A percentile compares a stretch with the other conserved stretches of the same genome.
Evolutionary conservation across 805 yeast genomes (phyloP).

Genomic region (Lipomyces sp.): DNA sequence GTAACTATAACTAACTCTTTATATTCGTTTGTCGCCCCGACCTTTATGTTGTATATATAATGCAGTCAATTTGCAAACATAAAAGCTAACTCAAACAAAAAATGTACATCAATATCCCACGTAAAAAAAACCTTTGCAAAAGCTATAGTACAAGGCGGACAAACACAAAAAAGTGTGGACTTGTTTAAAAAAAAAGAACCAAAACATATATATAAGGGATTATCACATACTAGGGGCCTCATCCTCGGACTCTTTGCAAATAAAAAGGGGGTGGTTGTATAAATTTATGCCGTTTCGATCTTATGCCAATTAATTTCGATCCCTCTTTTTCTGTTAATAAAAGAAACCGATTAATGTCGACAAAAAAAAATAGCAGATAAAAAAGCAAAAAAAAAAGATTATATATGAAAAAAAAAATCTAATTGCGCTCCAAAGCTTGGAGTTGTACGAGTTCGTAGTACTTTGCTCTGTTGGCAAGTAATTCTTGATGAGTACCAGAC

Average conservation of each 20-base stretch:
- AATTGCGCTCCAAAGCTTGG: constrained; percentile 54
- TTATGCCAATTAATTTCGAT: no score
- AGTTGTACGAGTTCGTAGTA: constrained; percentile 50
- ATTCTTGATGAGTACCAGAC: constrained; percentile 53
- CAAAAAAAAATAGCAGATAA: background rate
- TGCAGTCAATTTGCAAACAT: no score
- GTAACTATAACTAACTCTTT: background rate
- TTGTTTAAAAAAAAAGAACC: background rate
- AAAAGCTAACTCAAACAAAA: no score
- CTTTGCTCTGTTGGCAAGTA: constrained; percentile 46
- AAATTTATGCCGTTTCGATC: no score
- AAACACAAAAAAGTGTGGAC: background rate
- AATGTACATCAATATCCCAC: no score
- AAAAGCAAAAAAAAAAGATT: background rate
- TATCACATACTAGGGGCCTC: no score
- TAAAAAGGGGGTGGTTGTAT: no score
- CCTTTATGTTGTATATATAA: no score
- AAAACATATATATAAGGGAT: no score
- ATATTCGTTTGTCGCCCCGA: no score
- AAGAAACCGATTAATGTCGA: background rate
- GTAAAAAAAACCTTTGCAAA: background rate
- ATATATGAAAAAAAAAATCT: background rate
- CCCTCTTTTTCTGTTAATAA: background rate
- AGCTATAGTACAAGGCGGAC: background rate
- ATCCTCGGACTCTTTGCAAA: no score